Conservation (phyloP, 2,329 filamentous ascomycete genomes). For the Botrytis squamosa region DNA sequence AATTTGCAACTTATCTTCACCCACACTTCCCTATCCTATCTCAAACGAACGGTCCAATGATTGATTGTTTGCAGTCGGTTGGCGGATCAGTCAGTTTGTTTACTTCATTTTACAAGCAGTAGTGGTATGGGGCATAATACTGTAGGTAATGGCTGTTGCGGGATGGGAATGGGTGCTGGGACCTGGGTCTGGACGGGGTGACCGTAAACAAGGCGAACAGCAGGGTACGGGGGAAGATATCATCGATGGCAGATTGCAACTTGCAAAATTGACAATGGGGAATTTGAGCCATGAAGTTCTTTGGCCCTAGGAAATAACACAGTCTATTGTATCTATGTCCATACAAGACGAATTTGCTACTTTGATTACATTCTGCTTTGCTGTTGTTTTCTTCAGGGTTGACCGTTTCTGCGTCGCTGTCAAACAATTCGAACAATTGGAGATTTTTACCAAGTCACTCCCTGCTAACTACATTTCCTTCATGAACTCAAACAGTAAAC, state of each 20-base stretch:
- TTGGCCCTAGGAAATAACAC: neutral
- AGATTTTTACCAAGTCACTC: neutral
- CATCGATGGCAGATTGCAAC: neutral
- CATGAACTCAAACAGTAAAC: constrained; percentile 14
- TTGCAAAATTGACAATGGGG: neutral
- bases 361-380: constrained; percentile 1
- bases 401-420: constrained; percentile 1
- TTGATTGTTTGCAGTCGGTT: neutral
- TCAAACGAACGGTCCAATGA: neutral
- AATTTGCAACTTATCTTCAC: constrained; percentile 12
- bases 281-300: neutral
- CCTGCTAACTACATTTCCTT: neutral
- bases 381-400: neutral
- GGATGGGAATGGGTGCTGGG: constrained; percentile 8
- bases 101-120: constrained; percentile 17
- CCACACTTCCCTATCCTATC: neutral
- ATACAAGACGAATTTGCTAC: neutral
- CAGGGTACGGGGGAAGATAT: constrained; percentile 7
- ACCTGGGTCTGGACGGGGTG: constrained; percentile 12
- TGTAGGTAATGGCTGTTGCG: constrained; percentile 17
- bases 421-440: neutral
- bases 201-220: constrained; percentile 6
- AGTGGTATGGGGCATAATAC: constrained; percentile 15
- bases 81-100: constrained; percentile 1
- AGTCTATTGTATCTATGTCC: neutral